These are phyloP conservation scores for Echinosphaeria canescens DNA, from an alignment of 2,329 filamentous ascomycete genomes.

Conservation along the genomic window DNA sequence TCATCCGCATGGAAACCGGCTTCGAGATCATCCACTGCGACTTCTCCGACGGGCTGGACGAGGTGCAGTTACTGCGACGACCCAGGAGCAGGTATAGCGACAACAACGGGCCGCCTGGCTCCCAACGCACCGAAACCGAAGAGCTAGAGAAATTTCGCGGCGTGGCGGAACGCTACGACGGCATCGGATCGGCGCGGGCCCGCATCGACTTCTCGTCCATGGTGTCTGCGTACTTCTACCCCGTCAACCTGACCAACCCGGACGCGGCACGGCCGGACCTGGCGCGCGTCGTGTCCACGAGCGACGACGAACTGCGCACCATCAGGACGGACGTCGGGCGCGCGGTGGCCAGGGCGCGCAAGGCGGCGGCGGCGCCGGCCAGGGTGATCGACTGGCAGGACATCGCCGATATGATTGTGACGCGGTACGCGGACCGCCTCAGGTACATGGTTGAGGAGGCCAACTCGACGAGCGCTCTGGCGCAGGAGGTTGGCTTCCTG, in stretches of 20 bases:
- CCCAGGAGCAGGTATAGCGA: too few species aligned
- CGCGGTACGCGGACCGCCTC: conserved; percentile 36
- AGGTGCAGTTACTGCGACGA: conserved; percentile 5
- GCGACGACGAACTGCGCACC: conserved; percentile 5
- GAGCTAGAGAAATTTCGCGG: conserved; percentile 18
- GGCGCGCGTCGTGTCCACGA: conserved; percentile 6
- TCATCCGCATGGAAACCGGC: conserved; percentile 46
- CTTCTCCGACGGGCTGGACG: conserved; percentile 21
- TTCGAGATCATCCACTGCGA: conserved; percentile 51
- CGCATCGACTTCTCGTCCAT: conserved; percentile 24
- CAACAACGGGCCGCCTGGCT: too few species aligned
- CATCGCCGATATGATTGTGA: conserved; percentile 41
- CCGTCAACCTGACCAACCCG: conserved; percentile 23
- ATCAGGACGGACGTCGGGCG: conserved; percentile 14
- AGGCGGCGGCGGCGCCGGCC: conserved; percentile 8
- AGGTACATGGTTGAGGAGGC: conserved; percentile 13
- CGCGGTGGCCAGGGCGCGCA: conserved; percentile 8
- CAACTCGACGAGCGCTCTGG: conserved; percentile 10
- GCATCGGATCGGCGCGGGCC: conserved; percentile 17
- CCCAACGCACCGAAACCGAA: conserved; percentile 1
- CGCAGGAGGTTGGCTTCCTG: conserved; percentile 14
- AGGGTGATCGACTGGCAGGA: conserved; percentile 39
- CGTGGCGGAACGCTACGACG: conserved; percentile 20
- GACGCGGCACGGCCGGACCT: conserved; percentile 8
- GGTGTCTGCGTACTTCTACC: conserved; percentile 27